These are phyloP conservation scores for Cyclotella kingstonii DNA, from an alignment of 108 stramenopile genomes.

Conservation along the genomic window DNA sequence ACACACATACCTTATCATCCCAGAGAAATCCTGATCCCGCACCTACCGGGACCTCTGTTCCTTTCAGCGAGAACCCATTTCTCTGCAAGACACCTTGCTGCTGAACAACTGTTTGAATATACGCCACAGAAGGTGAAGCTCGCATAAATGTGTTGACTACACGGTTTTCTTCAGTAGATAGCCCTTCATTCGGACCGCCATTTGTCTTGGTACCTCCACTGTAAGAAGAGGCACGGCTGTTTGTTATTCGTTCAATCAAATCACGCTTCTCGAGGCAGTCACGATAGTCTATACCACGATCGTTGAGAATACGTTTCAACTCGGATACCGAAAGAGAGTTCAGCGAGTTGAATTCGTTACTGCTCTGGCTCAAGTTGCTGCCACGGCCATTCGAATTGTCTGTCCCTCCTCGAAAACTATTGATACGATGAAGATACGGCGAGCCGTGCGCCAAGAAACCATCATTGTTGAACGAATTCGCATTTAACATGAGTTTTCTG, in stretches of 20 bases:
- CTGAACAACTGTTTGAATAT: slow-evolving; percentile 50
- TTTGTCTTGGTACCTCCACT: not conserved
- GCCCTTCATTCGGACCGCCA: not conserved
- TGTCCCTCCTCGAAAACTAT: not conserved
- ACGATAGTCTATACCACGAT: slow-evolving; percentile 72
- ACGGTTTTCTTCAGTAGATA: slow-evolving; percentile 48
- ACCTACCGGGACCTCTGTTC: slow-evolving; percentile 46
- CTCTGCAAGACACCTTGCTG: not conserved
- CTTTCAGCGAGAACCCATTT: slow-evolving; percentile 21
- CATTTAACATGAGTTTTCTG: not conserved
- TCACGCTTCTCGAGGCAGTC: slow-evolving; percentile 76
- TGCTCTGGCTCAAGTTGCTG: not conserved
- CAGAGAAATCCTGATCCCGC: slow-evolving; percentile 81
- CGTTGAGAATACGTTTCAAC: slow-evolving; percentile 63
- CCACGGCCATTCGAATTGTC: not conserved
- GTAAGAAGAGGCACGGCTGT: slow-evolving; percentile 2
- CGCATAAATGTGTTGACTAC: slow-evolving; percentile 52
- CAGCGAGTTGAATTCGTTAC: slow-evolving; percentile 3
- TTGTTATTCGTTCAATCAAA: slow-evolving; percentile 52
- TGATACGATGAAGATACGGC: slow-evolving; percentile 5
- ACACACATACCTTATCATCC: slow-evolving; percentile 42
- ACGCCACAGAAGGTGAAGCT: slow-evolving; percentile 62
- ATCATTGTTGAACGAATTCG: slow-evolving; percentile 1
- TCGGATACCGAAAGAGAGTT: slow-evolving; percentile 56
- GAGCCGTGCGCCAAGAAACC: not conserved